Evolutionary conservation across 441 rosid genomes (phyloP).

Genomic region (Pelargonium citronellum): DNA sequence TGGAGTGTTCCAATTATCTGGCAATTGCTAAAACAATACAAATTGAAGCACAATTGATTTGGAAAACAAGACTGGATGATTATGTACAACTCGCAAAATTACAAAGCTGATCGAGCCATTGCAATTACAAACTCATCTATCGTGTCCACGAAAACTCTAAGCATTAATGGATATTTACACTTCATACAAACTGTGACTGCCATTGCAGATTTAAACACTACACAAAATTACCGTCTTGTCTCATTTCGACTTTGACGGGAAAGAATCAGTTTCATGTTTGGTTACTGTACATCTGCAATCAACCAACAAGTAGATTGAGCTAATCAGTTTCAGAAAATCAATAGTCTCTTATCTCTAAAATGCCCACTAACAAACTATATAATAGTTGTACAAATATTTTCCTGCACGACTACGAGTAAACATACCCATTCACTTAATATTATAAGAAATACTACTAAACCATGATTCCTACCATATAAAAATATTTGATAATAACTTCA

Average conservation of each 20-base stretch:
- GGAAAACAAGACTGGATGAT: slow-evolving; percentile 20
- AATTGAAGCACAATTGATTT: neutral
- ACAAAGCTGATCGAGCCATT: slow-evolving; percentile 19
- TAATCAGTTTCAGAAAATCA: neutral
- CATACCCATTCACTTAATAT: neutral
- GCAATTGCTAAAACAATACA: neutral
- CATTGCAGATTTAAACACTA: too few relatives aligned
- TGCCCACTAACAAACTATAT: neutral
- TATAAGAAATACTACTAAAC: neutral
- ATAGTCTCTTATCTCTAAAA: neutral
- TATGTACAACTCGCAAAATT: slow-evolving; percentile 16
- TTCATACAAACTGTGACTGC: slow-evolving; percentile 19
- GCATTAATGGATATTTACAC: slow-evolving; percentile 29
- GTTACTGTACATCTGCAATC: slow-evolving; percentile 38
- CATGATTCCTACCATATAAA: neutral
- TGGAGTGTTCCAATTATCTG: neutral
- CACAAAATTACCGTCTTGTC: slow-evolving; percentile 22
- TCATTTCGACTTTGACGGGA: slow-evolving; percentile 21
- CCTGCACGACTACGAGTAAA: neutral
- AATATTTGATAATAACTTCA: neutral
- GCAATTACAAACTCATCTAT: slow-evolving; percentile 19
- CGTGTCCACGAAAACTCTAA: slow-evolving; percentile 13
- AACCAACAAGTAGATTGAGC: slow-evolving; percentile 12
- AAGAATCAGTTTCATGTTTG: slow-evolving; percentile 28
- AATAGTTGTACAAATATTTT: neutral